Evolutionary conservation across 2,329 filamentous ascomycete genomes (phyloP).

Genomic region (Cercospora sp.): DNA sequence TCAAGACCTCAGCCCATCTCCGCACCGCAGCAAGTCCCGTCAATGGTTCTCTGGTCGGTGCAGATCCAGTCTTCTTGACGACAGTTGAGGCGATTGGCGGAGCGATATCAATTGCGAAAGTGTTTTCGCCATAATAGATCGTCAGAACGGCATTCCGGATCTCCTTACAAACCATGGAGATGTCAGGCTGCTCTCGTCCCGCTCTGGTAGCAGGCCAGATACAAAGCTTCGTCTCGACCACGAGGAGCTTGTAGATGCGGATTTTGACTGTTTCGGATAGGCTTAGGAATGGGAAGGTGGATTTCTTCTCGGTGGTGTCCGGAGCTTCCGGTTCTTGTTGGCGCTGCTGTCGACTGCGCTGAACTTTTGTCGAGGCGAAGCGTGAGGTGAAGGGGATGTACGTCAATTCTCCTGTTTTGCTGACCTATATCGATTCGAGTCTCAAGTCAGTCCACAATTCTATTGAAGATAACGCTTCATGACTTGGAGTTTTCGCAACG

Average conservation of each 20-base stretch:
- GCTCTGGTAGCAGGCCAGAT: constrained; percentile 22
- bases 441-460: neutral
- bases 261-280: constrained; percentile 21
- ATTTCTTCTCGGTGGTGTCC: neutral
- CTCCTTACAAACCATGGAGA: constrained; percentile 28
- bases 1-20: constrained; percentile 22
- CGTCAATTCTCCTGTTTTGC: neutral
- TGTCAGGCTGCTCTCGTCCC: constrained; percentile 32
- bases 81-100: neutral
- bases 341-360: neutral
- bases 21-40: constrained; percentile 11
- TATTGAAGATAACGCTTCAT: too few relatives aligned
- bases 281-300: neutral
- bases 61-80: neutral
- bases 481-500: neutral
- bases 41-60: neutral
- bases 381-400: constrained; percentile 2
- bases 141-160: constrained; percentile 31
- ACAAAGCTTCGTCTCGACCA: constrained; percentile 27
- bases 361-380: constrained; percentile 4
- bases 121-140: constrained; percentile 32
- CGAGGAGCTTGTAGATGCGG: constrained; percentile 24
- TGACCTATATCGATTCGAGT: neutral
- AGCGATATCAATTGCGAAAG: constrained; percentile 27
- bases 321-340: neutral